These are phyloP conservation scores for Cercospora brassicicola DNA, from an alignment of 2,329 filamentous ascomycete species.

Conservation along the genomic window DNA sequence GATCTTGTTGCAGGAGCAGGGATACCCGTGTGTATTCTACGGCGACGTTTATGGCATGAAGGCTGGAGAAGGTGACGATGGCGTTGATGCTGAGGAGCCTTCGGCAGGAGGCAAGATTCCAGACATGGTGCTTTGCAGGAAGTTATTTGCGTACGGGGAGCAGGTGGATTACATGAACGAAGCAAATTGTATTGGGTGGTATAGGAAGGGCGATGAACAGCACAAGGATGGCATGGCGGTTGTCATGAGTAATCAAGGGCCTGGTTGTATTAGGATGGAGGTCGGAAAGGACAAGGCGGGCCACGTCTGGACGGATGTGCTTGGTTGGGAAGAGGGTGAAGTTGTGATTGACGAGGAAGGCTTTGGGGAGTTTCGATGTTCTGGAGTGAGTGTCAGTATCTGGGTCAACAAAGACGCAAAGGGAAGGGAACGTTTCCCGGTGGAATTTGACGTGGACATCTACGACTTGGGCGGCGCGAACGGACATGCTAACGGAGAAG, in stretches of 20 bases:
- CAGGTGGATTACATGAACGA: conserved; percentile 64
- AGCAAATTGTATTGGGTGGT: conserved; percentile 62
- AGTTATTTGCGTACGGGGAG: conserved; percentile 64
- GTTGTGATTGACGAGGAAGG: conserved; percentile 61
- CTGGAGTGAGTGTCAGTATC: conserved; percentile 57
- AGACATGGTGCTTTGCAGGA: conserved; percentile 60
- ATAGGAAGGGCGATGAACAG: conserved; percentile 53
- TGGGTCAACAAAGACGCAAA: conserved; percentile 61
- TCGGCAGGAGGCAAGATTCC: conserved; percentile 45
- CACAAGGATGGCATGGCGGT: conserved; percentile 56
- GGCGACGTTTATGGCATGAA: conserved; percentile 58
- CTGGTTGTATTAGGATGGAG: conserved; percentile 57
- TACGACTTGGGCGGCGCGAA: conserved; percentile 6
- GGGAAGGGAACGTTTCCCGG: conserved; percentile 51
- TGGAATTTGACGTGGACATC: conserved; percentile 33
- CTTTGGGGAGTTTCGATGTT: conserved; percentile 59
- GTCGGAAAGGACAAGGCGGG: conserved; percentile 55
- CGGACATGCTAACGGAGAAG: neutral
- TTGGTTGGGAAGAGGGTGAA: conserved; percentile 57
- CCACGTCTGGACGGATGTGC: conserved; percentile 64
- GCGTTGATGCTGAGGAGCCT: conserved; percentile 52
- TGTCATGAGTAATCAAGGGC: conserved; percentile 40
- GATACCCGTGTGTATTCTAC: conserved; percentile 67
- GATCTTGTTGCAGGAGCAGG: conserved; percentile 64
- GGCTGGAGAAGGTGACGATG: conserved; percentile 62